phyloP scores from a whole-genome alignment of 2,329 filamentous ascomycete genomes.

The Aspergillus piperis region DNA sequence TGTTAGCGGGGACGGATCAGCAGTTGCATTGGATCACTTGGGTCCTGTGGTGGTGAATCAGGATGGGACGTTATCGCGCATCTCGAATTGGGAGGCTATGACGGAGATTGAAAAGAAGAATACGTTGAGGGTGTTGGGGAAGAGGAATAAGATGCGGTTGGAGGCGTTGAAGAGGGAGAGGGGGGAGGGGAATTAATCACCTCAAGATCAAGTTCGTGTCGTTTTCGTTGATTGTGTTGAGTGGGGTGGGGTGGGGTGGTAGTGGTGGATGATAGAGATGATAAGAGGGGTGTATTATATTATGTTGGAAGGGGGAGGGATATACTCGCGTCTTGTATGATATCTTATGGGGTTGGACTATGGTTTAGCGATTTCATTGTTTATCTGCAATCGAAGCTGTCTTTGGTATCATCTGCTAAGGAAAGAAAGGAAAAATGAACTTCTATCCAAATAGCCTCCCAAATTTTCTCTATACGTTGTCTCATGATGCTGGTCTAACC shows the following conservation, averaged over 20 bases:
- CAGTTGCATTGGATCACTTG: constrained; percentile 65
- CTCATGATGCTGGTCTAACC: constrained; percentile 3
- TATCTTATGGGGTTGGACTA: too few relatives aligned
- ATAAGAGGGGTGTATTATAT: not conserved
- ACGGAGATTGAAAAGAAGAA: constrained; percentile 66
- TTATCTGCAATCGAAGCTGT: too few relatives aligned
- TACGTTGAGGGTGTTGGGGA: constrained; percentile 66
- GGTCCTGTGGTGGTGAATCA: constrained; percentile 73
- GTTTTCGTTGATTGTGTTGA: too few relatives aligned
- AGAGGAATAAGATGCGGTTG: constrained; percentile 66
- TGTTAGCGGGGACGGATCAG: constrained; percentile 40
- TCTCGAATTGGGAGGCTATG: constrained; percentile 74
- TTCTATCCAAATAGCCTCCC: not conserved
- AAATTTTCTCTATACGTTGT: not conserved
- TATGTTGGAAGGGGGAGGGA: not conserved
- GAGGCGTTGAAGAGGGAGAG: constrained; percentile 53
- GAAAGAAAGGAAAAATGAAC: too few relatives aligned
- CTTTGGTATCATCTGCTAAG: too few relatives aligned
- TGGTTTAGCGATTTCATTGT: not conserved
- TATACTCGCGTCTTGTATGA: not conserved
- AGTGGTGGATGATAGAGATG: not conserved
- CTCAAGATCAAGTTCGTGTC: too few relatives aligned
- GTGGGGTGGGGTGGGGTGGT: too few relatives aligned
- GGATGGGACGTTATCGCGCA: constrained; percentile 70
- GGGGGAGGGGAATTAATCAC: constrained; percentile 1